A percentile compares a stretch with the other conserved stretches of the same genome.
Conservation (phyloP, 169 alveolate genomes). For the Plasmodium reichenowi region DNA sequence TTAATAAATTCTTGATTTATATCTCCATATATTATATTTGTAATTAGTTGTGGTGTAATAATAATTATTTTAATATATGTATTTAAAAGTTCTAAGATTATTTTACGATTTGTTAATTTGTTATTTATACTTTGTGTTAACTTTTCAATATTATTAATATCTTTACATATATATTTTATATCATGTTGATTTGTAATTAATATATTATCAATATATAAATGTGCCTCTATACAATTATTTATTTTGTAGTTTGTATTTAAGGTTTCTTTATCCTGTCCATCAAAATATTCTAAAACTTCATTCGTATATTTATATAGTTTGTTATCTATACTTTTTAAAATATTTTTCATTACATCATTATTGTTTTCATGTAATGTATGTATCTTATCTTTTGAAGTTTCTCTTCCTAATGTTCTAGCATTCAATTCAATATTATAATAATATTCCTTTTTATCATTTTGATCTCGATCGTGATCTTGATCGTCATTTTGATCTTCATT, state of each 20-base stretch:
- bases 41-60: constrained; percentile 80
- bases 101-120: constrained; percentile 79
- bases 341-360: neutral
- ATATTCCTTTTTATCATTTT: neutral
- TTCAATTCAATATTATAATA: too few relatives aligned
- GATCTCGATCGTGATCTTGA: too few relatives aligned
- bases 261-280: constrained; percentile 77
- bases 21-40: constrained; percentile 78
- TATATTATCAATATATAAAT: constrained; percentile 75
- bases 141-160: constrained; percentile 78
- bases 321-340: constrained; percentile 41
- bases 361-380: too few relatives aligned
- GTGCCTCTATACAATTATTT: constrained; percentile 78
- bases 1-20: constrained; percentile 74
- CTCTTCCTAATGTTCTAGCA: too few relatives aligned
- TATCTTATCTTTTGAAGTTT: too few relatives aligned
- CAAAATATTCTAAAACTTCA: constrained; percentile 72
- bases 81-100: constrained; percentile 77
- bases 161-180: constrained; percentile 76
- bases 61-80: constrained; percentile 78
- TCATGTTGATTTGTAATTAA: constrained; percentile 77
- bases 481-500: too few relatives aligned
- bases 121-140: constrained; percentile 78
- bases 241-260: constrained; percentile 75
- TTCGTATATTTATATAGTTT: constrained; percentile 74